Base-by-base conservation (phyloP, 2,329 filamentous ascomycete genomes). In the Xylaria sp. region DNA sequence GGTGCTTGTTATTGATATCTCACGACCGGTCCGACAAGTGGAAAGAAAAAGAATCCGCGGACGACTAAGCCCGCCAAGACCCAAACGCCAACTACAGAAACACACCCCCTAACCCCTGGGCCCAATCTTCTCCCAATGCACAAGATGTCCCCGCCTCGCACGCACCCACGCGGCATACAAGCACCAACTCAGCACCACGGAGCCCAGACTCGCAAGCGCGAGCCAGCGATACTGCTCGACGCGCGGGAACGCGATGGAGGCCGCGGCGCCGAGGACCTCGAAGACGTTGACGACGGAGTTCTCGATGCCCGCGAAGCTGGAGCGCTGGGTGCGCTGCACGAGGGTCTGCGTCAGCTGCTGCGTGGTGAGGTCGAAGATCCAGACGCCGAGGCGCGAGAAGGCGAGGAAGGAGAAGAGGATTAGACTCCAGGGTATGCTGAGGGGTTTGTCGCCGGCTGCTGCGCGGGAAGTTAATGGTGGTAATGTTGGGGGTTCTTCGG, bases 341-440 rank as follows among this genome's bases (percentile, higher is more conserved):
- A 74, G 81, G 72, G 60, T 85, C 76, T 76, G 82, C 71, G 73
- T 88, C 70, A 83, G 73, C 68, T 83, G 81, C 69, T 83, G 81
- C 9, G 81, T 83, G 3, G 80, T 82, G 9, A 84, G 78, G 71
- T 84, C 82, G 73, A 79, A 83, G 51, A 82, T 78, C 82, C 82
- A 83, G 33, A 82, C 80, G 13, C 82, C 82, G 48, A 83, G 79
- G 20, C 82, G 80, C 20, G 82, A 83, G 54, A 81, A 72, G 0
- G 82, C 80, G 39, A 83, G 78, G 68, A 82, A 81, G 7, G 78
- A 72, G 71, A 83, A 82, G 43, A 83, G 72, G 0, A 79, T 68
- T 10, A 82, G 60, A 54, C 78, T 79, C 70, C 74, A 78, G 60
- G 66, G 73, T 4, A 73, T 67, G 64, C 48, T 71, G 52, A 69